A percentile compares a stretch with the other conserved stretches of the same genome.
These are phyloP conservation scores for Cyberlindnera xishuangbannaensis DNA, from an alignment of 805 yeast genomes.

Conservation along the genomic window DNA sequence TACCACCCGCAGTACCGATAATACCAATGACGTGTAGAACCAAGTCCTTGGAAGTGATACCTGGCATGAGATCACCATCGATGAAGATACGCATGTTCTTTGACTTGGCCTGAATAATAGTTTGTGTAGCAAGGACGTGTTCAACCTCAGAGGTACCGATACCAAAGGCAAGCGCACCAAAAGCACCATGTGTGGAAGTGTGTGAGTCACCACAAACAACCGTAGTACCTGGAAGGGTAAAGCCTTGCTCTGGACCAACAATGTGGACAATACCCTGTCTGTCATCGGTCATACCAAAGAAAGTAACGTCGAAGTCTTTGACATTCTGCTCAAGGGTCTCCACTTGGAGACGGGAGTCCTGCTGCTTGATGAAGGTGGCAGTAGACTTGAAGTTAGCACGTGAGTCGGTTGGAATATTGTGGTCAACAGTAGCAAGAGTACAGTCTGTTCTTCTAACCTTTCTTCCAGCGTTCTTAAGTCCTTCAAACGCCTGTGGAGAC, in stretches of 20 bases:
- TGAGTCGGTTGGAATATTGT: slow-evolving; percentile 94
- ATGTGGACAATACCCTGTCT: slow-evolving; percentile 99
- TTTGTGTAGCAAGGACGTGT: slow-evolving; percentile 97
- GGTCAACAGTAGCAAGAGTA: slow-evolving; percentile 93
- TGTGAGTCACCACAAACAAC: slow-evolving; percentile 99
- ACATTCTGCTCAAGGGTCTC: slow-evolving; percentile 91
- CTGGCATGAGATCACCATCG: slow-evolving; percentile 77
- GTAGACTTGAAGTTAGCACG: slow-evolving; percentile 70
- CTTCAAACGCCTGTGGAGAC: slow-evolving; percentile 98
- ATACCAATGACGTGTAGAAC: slow-evolving; percentile 91
- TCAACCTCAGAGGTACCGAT: slow-evolving; percentile 99
- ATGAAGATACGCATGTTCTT: slow-evolving; percentile 91
- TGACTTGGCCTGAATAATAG: slow-evolving; percentile 88
- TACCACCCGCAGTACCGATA: slow-evolving; percentile 99
- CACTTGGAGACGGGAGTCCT: slow-evolving; percentile 89
- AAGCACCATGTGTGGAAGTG: slow-evolving; percentile 98
- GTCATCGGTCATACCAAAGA: slow-evolving; percentile 88
- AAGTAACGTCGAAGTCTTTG: slow-evolving; percentile 80
- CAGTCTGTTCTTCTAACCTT: slow-evolving; percentile 86
- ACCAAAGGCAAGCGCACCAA: slow-evolving; percentile 96
- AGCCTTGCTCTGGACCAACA: slow-evolving; percentile 98
- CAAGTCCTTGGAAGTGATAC: slow-evolving; percentile 94
- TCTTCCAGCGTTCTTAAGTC: slow-evolving; percentile 83
- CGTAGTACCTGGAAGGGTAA: slow-evolving; percentile 96
- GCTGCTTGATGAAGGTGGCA: slow-evolving; percentile 78